Percentiles rank a stretch among this genome's conserved stretches.
Evolutionary conservation across 148 eudicot genomes (phyloP).

Genomic region (Silene conica): DNA sequence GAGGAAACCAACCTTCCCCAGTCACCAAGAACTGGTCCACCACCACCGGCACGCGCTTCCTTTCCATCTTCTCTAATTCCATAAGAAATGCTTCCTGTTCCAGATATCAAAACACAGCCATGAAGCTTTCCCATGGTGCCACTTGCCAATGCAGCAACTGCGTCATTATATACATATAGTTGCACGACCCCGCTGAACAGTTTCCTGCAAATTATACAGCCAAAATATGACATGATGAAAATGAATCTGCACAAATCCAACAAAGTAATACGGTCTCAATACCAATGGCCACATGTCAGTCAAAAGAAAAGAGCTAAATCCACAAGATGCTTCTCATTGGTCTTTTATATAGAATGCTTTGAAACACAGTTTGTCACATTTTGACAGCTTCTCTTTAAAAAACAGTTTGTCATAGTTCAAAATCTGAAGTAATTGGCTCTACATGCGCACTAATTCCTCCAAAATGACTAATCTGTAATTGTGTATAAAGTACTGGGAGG

Average conservation of each 20-base stretch:
- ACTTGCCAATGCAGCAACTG: constrained; percentile 84
- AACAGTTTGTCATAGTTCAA: too few species aligned
- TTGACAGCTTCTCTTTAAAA: too few species aligned
- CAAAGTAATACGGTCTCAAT: too few species aligned
- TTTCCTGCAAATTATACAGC: constrained; percentile 37
- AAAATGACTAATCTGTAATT: too few species aligned
- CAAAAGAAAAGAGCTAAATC: too few species aligned
- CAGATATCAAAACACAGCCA: constrained; percentile 79
- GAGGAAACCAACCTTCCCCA: constrained; percentile 64
- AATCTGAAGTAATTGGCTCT: too few species aligned
- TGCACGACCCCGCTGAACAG: constrained; percentile 51
- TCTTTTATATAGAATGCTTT: too few species aligned
- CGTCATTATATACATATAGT: constrained; percentile 69
- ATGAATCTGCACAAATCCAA: neutral
- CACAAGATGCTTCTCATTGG: too few species aligned
- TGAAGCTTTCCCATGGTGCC: constrained; percentile 88
- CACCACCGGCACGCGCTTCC: constrained; percentile 86
- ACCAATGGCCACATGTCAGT: too few species aligned
- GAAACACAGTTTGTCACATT: too few species aligned
- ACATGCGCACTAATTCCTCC: too few species aligned
- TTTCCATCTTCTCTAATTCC: constrained; percentile 67
- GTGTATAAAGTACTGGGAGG: too few species aligned
- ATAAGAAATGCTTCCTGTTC: constrained; percentile 84
- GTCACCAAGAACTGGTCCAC: constrained; percentile 82
- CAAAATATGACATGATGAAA: constrained; percentile 19